Percentiles rank a stretch among this genome's conserved stretches.
phyloP scores from a whole-genome alignment of 108 stramenopile genomes.

The Cyclotella baltica region DNA sequence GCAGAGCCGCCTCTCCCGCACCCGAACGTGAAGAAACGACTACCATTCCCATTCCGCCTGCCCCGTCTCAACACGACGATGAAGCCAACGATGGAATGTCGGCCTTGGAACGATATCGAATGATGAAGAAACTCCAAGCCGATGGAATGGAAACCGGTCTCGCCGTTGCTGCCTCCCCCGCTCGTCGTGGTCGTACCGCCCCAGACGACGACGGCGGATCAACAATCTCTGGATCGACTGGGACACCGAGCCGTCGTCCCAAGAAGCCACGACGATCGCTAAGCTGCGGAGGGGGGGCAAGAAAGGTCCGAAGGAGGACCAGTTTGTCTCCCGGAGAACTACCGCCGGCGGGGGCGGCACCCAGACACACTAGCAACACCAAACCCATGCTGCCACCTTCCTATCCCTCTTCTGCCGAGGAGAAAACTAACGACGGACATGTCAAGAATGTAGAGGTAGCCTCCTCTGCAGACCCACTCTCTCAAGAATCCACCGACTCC shows the following conservation, averaged over 20 bases:
- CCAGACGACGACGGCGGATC: conserved; percentile 22
- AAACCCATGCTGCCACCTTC: conserved; percentile 35
- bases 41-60: not conserved
- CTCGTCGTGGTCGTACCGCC: conserved; percentile 7
- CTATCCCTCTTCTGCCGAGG: conserved; percentile 29
- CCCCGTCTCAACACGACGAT: conserved; percentile 42
- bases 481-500: conserved; percentile 35
- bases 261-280: conserved; percentile 23
- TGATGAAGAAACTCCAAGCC: conserved; percentile 13
- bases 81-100: conserved; percentile 37
- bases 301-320: conserved; percentile 40
- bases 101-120: conserved; percentile 40
- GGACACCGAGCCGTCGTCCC: conserved; percentile 28
- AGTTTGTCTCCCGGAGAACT: conserved; percentile 21
- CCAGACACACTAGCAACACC: conserved; percentile 9
- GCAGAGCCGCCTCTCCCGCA: not conserved
- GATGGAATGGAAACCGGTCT: conserved; percentile 1
- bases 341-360: not conserved
- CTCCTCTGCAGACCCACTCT: not conserved
- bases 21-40: conserved; percentile 17
- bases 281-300: conserved; percentile 37
- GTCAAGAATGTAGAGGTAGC: no score
- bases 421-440: no score
- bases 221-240: not conserved
- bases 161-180: not conserved